These are phyloP conservation scores for Helicostylum pulchrum DNA, from an alignment of 192 early-diverging fungal genomes.

Conservation along the genomic window DNA sequence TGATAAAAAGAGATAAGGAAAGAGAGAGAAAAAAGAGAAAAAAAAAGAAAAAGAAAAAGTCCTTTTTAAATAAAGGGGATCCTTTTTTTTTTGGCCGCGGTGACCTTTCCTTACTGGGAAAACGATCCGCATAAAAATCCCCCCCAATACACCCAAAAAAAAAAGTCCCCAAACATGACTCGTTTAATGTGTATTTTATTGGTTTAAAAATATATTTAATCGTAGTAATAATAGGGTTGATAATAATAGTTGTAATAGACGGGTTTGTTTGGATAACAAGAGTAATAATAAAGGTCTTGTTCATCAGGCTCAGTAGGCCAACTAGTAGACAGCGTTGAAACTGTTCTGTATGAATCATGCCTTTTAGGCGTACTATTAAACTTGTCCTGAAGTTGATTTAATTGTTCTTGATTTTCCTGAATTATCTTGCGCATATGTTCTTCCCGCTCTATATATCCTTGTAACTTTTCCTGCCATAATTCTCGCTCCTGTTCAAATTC, in stretches of 20 bases:
- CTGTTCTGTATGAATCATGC: too few species aligned
- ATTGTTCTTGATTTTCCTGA: slow-evolving; percentile 5
- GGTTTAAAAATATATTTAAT: background rate
- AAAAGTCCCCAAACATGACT: too few species aligned
- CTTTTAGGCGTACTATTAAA: too few species aligned
- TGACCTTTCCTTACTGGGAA: slow-evolving; percentile 18
- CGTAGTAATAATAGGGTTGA: background rate
- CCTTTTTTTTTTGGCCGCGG: slow-evolving; percentile 15
- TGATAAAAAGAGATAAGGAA: background rate
- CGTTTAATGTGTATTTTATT: background rate
- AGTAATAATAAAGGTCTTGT: too few species aligned
- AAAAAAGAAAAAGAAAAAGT: background rate
- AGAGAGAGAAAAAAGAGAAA: slow-evolving; percentile 4
- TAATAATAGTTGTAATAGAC: too few species aligned
- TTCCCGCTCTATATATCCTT: slow-evolving; percentile 3
- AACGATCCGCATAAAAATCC: slow-evolving; percentile 19
- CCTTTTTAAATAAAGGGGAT: background rate
- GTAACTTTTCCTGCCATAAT: slow-evolving; percentile 8
- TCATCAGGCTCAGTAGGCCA: too few species aligned
- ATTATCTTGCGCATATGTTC: slow-evolving; percentile 11
- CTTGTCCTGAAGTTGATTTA: background rate
- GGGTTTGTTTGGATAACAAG: too few species aligned
- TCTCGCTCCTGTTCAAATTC: slow-evolving; percentile 4
- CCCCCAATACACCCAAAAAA: background rate
- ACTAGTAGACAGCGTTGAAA: too few species aligned